Evolutionary conservation across 345 rosid genomes (phyloP).

Genomic region (Populus deltoides): DNA sequence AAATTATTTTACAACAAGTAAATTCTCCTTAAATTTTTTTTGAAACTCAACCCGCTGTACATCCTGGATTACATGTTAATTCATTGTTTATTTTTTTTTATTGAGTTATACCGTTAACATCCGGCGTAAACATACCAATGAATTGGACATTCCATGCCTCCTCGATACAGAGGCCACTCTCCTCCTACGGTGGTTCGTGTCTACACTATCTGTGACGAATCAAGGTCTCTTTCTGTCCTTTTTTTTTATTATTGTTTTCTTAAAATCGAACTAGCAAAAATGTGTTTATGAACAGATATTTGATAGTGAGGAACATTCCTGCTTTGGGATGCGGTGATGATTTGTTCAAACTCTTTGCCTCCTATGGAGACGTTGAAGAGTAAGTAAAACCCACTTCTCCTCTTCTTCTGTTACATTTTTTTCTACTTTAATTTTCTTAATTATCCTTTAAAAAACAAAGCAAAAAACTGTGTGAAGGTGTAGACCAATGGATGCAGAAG

Average conservation of each 20-base stretch:
- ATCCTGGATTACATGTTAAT: too few relatives aligned
- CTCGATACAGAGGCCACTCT: conserved; percentile 54
- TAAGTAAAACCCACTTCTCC: conserved; percentile 20
- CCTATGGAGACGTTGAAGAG: conserved; percentile 88
- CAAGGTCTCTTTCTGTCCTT: conserved; percentile 40
- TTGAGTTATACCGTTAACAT: too few relatives aligned
- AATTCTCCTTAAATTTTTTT: too few relatives aligned
- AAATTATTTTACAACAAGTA: too few relatives aligned
- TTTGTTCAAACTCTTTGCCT: conserved; percentile 57
- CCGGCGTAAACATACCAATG: too few relatives aligned
- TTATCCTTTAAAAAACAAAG: background rate
- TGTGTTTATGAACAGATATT: conserved; percentile 39
- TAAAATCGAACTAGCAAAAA: too few relatives aligned
- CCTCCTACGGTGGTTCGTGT: conserved; percentile 54
- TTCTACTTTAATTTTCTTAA: background rate
- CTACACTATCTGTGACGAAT: conserved; percentile 84
- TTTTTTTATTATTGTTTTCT: background rate
- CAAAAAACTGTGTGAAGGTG: background rate
- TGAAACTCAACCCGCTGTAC: too few relatives aligned
- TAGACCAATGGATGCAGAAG: conserved; percentile 92
- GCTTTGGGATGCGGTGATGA: conserved; percentile 91
- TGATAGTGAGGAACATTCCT: conserved; percentile 83
- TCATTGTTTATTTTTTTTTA: too few relatives aligned
- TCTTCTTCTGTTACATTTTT: background rate
- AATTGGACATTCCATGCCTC: conserved; percentile 1